A percentile compares a stretch with the other conserved stretches of the same genome.
phyloP scores from a whole-genome alignment of 495 filamentous ascomycete species.

The Daldinia decipiens region DNA sequence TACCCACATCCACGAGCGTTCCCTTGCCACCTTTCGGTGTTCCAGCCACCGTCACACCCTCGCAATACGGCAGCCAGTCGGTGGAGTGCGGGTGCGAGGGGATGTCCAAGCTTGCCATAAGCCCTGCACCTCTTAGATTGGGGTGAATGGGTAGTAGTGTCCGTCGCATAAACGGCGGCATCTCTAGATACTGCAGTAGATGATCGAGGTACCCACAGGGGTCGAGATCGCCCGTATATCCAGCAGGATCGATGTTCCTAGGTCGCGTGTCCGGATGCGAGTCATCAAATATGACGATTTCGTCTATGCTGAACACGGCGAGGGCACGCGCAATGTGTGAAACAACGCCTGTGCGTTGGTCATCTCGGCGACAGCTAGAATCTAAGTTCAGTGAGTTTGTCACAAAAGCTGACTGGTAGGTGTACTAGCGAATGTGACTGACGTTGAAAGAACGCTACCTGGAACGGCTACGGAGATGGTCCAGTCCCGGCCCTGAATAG shows the following conservation, averaged over 20 bases:
- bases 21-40: slow-evolving; percentile 52
- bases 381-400: slow-evolving; percentile 8
- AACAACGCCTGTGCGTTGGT: slow-evolving; percentile 71
- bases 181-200: slow-evolving; percentile 77
- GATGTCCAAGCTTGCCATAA: slow-evolving; percentile 77
- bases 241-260: slow-evolving; percentile 54
- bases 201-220: slow-evolving; percentile 77
- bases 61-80: slow-evolving; percentile 76
- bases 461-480: slow-evolving; percentile 61
- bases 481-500: slow-evolving; percentile 55
- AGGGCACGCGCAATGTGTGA: slow-evolving; percentile 76
- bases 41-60: slow-evolving; percentile 67
- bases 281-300: slow-evolving; percentile 79
- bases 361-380: slow-evolving; percentile 61
- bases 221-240: slow-evolving; percentile 71
- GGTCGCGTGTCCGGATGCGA: slow-evolving; percentile 53
- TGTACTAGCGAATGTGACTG: slow-evolving; percentile 20
- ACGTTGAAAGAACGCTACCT: slow-evolving; percentile 62
- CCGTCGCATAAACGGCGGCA: slow-evolving; percentile 76
- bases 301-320: slow-evolving; percentile 81
- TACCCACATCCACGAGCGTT: slow-evolving; percentile 69
- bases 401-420: not conserved
- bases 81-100: slow-evolving; percentile 74
- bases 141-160: slow-evolving; percentile 75
- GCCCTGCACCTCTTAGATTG: slow-evolving; percentile 70